Conservation (phyloP, 441 rosid genomes). For the Brassica hybrid region DNA sequence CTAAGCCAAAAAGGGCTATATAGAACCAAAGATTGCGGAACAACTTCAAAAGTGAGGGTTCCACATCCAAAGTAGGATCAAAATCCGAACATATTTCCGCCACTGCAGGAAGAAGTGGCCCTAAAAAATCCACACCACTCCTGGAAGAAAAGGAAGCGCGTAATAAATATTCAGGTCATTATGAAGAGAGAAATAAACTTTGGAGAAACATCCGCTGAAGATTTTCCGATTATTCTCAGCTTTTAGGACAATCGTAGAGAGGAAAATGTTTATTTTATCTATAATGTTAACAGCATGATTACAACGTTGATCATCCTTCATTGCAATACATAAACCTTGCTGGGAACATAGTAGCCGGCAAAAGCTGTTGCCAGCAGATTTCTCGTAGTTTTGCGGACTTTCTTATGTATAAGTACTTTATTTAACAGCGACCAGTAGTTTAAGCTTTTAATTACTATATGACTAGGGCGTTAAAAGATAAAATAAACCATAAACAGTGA, state of each 20-base stretch:
- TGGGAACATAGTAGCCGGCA: too few relatives aligned
- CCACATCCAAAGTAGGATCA: constrained; percentile 83
- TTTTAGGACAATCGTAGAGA: constrained; percentile 6
- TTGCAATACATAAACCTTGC: too few relatives aligned
- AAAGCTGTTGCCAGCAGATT: too few relatives aligned
- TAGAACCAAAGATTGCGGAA: constrained; percentile 99
- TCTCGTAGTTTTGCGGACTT: too few relatives aligned
- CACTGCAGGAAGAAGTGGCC: constrained; percentile 97
- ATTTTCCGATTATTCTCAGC: neutral
- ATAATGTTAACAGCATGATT: too few relatives aligned
- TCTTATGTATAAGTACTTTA: too few relatives aligned
- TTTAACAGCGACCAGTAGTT: too few relatives aligned
- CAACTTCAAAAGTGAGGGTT: constrained; percentile 92
- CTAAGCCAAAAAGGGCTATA: constrained; percentile 94
- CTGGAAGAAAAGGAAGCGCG: constrained; percentile 46
- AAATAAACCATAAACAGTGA: too few relatives aligned
- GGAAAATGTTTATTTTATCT: too few relatives aligned
- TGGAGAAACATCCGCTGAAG: constrained; percentile 20
- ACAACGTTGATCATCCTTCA: too few relatives aligned
- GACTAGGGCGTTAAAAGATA: too few relatives aligned
- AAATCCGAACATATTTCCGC: constrained; percentile 98
- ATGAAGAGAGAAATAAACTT: constrained; percentile 25
- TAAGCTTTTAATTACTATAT: too few relatives aligned
- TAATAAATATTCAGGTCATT: constrained; percentile 30
- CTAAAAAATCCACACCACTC: constrained; percentile 98